Percentiles rank a stretch among this genome's conserved stretches.
These are phyloP conservation scores for Phytophthora cajani DNA, from an alignment of 352 stramenopile genomes.

Conservation along the genomic window DNA sequence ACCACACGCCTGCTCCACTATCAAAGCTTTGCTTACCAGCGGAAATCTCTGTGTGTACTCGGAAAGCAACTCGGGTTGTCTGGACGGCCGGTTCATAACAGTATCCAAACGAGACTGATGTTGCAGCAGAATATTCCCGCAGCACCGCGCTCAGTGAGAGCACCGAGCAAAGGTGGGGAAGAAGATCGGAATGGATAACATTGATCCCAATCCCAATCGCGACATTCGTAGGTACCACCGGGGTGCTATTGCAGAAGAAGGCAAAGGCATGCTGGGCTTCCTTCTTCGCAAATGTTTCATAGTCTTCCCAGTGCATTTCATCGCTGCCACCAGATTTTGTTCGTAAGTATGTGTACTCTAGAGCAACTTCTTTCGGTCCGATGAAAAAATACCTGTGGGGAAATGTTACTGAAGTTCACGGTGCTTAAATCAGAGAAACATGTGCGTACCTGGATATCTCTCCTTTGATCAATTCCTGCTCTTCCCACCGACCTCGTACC, in stretches of 20 bases:
- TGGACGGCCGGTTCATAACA: slow-evolving; percentile 14
- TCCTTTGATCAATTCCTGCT: slow-evolving; percentile 10
- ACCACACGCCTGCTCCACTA: slow-evolving; percentile 5
- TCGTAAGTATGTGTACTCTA: slow-evolving; percentile 30
- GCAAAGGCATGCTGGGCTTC: slow-evolving; percentile 20
- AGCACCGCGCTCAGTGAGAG: slow-evolving; percentile 13
- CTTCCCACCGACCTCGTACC: slow-evolving; percentile 18
- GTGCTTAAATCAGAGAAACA: neutral
- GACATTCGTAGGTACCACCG: slow-evolving; percentile 12
- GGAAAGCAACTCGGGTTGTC: slow-evolving; percentile 18
- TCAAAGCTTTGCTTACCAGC: neutral
- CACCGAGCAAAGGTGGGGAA: slow-evolving; percentile 22
- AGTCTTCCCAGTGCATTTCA: slow-evolving; percentile 21
- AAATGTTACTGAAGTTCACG: slow-evolving; percentile 1
- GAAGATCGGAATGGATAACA: slow-evolving; percentile 29
- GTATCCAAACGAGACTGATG: slow-evolving; percentile 30
- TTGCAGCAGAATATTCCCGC: slow-evolving; percentile 17
- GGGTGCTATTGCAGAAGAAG: slow-evolving; percentile 8
- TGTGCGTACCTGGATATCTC: slow-evolving; percentile 16
- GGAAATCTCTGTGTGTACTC: slow-evolving; percentile 16
- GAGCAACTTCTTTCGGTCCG: slow-evolving; percentile 18
- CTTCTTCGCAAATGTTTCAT: slow-evolving; percentile 11
- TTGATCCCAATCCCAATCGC: slow-evolving; percentile 26
- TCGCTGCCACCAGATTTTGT: slow-evolving; percentile 1
- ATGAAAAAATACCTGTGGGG: slow-evolving; percentile 26